Percentiles rank a stretch among this genome's conserved stretches.
Conservation (phyloP, 768 basidiomycete species). For the Mycena galericulata region DNA sequence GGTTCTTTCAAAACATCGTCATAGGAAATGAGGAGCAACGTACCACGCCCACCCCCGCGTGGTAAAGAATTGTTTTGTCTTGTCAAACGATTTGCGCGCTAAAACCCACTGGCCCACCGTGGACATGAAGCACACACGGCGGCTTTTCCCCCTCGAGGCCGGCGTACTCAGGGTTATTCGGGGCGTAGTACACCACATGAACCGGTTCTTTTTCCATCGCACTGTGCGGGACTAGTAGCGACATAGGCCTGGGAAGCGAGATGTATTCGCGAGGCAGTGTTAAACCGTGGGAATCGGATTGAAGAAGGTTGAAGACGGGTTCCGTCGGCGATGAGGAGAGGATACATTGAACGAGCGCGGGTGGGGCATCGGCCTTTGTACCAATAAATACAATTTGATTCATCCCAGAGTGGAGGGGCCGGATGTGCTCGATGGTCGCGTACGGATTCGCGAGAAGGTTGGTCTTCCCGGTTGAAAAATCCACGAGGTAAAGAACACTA, state of each 20-base stretch:
- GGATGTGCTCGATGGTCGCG: constrained; percentile 53
- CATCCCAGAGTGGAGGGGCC: constrained; percentile 45
- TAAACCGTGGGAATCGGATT: constrained; percentile 21
- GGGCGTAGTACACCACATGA: constrained; percentile 75
- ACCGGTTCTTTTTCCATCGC: constrained; percentile 53
- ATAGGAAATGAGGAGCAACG: constrained; percentile 14
- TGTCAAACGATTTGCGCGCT: constrained; percentile 60
- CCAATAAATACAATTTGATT: constrained; percentile 58
- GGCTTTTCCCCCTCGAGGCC: constrained; percentile 69
- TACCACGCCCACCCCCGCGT: constrained; percentile 80
- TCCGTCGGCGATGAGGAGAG: constrained; percentile 35
- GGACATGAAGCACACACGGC: constrained; percentile 72
- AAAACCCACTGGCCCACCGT: constrained; percentile 78
- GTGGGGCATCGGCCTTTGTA: constrained; percentile 51
- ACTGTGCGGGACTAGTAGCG: constrained; percentile 45
- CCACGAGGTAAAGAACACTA: constrained; percentile 53
- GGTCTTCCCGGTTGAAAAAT: constrained; percentile 44
- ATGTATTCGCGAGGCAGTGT: constrained; percentile 42
- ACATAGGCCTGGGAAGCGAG: constrained; percentile 62
- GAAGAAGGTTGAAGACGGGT: constrained; percentile 32
- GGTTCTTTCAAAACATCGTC: too few relatives aligned
- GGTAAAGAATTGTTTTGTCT: constrained; percentile 75
- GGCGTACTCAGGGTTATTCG: constrained; percentile 70
- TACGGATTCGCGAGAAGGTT: constrained; percentile 50
- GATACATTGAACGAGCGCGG: constrained; percentile 52